These are phyloP conservation scores for Davidsoniella australis DNA, from an alignment of 2,329 filamentous ascomycete genomes.

Conservation along the genomic window DNA sequence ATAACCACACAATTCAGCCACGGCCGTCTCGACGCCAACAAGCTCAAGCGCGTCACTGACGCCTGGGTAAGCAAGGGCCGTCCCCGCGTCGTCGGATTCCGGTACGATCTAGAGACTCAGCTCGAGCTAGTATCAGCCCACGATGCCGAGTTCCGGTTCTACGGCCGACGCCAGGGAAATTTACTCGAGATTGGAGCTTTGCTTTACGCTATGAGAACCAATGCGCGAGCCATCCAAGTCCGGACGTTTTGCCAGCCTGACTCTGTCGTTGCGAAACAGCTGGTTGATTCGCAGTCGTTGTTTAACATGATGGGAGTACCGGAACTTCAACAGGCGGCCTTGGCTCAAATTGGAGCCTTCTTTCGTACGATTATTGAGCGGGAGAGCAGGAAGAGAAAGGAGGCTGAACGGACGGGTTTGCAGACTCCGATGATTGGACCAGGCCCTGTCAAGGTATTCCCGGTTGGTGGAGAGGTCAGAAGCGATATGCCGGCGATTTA, in stretches of 20 bases:
- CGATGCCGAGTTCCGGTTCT: slow-evolving; percentile 35
- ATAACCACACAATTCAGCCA: slow-evolving; percentile 34
- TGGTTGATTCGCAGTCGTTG: slow-evolving; percentile 34
- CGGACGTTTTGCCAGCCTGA: slow-evolving; percentile 43
- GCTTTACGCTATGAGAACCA: slow-evolving; percentile 33
- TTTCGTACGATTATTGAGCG: slow-evolving; percentile 36
- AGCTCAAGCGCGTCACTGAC: slow-evolving; percentile 34
- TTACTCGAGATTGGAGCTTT: slow-evolving; percentile 28
- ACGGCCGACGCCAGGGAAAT: slow-evolving; percentile 29
- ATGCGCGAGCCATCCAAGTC: slow-evolving; percentile 34
- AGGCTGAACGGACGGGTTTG: slow-evolving; percentile 14
- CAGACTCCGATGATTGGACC: slow-evolving; percentile 11
- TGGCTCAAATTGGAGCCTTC: slow-evolving; percentile 35
- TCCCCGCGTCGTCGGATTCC: slow-evolving; percentile 37
- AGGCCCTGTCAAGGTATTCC: slow-evolving; percentile 1
- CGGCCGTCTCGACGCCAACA: slow-evolving; percentile 35
- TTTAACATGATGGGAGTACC: slow-evolving; percentile 31
- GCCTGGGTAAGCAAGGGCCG: slow-evolving; percentile 35
- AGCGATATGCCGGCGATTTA: slow-evolving; percentile 8
- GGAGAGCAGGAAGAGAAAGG: slow-evolving; percentile 20
- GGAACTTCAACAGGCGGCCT: slow-evolving; percentile 26
- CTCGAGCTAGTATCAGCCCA: slow-evolving; percentile 36
- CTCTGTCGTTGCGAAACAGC: slow-evolving; percentile 38
- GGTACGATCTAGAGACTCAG: slow-evolving; percentile 43
- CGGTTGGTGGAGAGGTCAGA: slow-evolving; percentile 5